A percentile compares a stretch with the other conserved stretches of the same genome.
Conservation (phyloP, 192 early-diverging fungal genomes). For the Backusella liffmaniae region DNA sequence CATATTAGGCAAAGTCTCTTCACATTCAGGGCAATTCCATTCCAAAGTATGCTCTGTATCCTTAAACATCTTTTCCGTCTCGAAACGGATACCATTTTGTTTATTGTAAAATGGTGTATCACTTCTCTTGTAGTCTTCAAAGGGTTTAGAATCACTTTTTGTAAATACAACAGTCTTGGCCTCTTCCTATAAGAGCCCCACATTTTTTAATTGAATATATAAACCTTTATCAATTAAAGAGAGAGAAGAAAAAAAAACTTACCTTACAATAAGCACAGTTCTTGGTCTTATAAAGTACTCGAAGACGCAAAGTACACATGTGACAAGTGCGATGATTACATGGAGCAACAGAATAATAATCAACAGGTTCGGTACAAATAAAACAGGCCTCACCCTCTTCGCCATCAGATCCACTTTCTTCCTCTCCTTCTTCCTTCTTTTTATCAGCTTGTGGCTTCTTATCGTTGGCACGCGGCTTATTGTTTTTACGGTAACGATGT, state of each 20-base stretch:
- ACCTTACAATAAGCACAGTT: constrained; percentile 93
- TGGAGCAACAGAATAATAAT: constrained; percentile 77
- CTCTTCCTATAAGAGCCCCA: constrained; percentile 58
- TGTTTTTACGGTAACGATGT: neutral
- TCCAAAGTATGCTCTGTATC: constrained; percentile 69
- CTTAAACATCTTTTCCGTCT: constrained; percentile 71
- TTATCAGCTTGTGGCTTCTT: neutral
- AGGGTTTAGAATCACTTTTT: constrained; percentile 53
- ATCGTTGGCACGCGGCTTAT: neutral
- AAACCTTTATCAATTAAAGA: neutral
- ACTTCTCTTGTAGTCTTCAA: constrained; percentile 48
- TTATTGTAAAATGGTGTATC: constrained; percentile 63
- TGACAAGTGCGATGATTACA: constrained; percentile 97
- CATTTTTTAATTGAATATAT: neutral
- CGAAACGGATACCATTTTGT: constrained; percentile 72
- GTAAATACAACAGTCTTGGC: constrained; percentile 80
- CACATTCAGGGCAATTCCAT: constrained; percentile 92
- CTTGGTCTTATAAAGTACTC: constrained; percentile 84
- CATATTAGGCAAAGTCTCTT: constrained; percentile 74
- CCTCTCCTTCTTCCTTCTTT: neutral
- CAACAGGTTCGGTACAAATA: constrained; percentile 87
- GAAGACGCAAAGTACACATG: constrained; percentile 84
- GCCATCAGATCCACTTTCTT: constrained; percentile 24
- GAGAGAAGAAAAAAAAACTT: neutral
- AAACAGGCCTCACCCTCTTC: constrained; percentile 59